Base-by-base conservation (phyloP, 139 green algal species). In the Coelastrella sp. region DNA sequence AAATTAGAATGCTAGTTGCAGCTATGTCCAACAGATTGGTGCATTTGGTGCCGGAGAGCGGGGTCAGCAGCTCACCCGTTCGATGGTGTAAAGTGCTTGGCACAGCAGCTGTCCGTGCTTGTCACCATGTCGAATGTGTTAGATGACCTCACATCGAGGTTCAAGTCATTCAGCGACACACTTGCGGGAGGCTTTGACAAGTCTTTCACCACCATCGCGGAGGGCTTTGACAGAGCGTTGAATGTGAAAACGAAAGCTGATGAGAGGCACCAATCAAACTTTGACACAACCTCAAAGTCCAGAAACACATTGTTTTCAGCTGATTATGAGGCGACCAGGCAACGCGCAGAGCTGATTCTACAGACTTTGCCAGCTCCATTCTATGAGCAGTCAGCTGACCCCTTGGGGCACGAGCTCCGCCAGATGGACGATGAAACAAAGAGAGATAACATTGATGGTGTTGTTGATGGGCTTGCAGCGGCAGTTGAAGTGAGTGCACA, bases 381-480 rank as follows among this genome's bases (percentile, higher is more conserved):
- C 85, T 95, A 94, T 59, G 82, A 94, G 14, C 11, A 87, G 3
- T 74, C 82, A 63, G 95, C 93, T 70, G 94, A 96, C 76, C 86
- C 94, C 7, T 73, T 96, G 57, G 73, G 75, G 4, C 84, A 93
- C 75, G 93, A 96, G 82, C 88, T 95, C 8, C 66, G 72, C 35
- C 83, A 93, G 74, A 76, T 96, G 8, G 68, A 7, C 0, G 83
- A 92, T 4, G 86, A 87, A 0, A 87, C 85, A 17, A 88, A 89
- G 10, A 93, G 93, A 76, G 92, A 93, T 7, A 91, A 95, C 8
- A 92, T 96, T 24, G 94, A 96, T 60, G 68, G 58, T 8, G 25
- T 94, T 22, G 94, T 96, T 49, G 94, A 96, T 19, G 58, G 85
- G 35, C 87, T 96, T 4, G 90, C 92, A 10, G 68, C 84, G 7